A percentile compares a stretch with the other conserved stretches of the same genome.
Conservation (phyloP, 352 stramenopile species). For the Paralagenidium karlingii region DNA sequence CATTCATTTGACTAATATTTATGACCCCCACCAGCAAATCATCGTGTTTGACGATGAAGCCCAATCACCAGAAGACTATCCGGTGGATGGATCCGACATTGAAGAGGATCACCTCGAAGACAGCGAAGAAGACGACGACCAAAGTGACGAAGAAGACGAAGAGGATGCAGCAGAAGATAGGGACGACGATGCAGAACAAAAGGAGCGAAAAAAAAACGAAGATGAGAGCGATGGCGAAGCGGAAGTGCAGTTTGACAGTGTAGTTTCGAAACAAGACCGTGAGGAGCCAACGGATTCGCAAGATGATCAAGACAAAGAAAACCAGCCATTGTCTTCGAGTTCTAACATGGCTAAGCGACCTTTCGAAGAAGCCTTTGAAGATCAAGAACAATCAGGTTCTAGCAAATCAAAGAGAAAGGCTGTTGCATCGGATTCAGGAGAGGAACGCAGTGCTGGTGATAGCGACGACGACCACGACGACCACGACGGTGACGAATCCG, state of each 20-base stretch:
- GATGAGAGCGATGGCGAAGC: constrained; percentile 16
- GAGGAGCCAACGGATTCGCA: too few species aligned
- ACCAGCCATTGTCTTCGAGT: too few species aligned
- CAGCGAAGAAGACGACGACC: constrained; percentile 41
- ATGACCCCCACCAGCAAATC: constrained; percentile 71
- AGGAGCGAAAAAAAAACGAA: constrained; percentile 26
- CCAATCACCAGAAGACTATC: constrained; percentile 54
- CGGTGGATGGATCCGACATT: constrained; percentile 75
- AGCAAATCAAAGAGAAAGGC: background rate
- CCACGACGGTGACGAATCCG: constrained; percentile 10
- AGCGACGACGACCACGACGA: constrained; percentile 19
- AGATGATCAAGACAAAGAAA: too few species aligned
- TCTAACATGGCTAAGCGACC: background rate
- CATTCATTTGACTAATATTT: constrained; percentile 94
- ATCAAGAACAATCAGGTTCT: constrained; percentile 11
- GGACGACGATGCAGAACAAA: constrained; percentile 30
- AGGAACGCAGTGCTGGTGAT: constrained; percentile 23
- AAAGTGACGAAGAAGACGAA: constrained; percentile 30
- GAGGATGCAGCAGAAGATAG: constrained; percentile 34
- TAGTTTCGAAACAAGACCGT: too few species aligned
- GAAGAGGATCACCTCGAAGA: constrained; percentile 41
- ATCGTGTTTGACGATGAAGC: constrained; percentile 76
- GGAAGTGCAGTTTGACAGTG: constrained; percentile 44
- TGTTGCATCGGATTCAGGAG: constrained; percentile 3
- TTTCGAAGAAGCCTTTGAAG: constrained; percentile 10